Evolutionary conservation across 257 asterid species (phyloP).

Genomic region (Jacaranda mimosifolia): DNA sequence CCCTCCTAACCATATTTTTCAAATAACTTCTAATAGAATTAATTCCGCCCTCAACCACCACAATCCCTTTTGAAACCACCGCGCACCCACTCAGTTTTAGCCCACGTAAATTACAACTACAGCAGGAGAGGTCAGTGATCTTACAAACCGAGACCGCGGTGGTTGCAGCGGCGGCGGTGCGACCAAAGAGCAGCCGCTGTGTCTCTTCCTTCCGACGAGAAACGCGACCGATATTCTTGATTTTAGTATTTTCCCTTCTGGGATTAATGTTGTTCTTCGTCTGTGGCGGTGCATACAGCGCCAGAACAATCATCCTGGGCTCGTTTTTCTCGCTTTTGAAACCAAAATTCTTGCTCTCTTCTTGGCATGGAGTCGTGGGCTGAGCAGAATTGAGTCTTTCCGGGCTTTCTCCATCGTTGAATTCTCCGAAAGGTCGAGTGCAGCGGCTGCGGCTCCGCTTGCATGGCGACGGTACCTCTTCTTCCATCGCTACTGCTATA

Average conservation of each 20-base stretch:
- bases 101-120: neutral
- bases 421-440: no score
- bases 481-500: no score
- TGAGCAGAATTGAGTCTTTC: neutral
- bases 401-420: neutral
- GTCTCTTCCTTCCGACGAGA: neutral
- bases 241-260: neutral
- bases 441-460: neutral
- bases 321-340: neutral
- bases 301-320: constrained; percentile 2
- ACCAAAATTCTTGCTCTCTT: neutral
- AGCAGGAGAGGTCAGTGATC: neutral
- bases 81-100: constrained; percentile 37
- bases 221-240: neutral
- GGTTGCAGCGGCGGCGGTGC: neutral
- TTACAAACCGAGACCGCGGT: neutral
- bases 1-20: neutral
- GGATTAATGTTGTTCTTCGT: neutral
- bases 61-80: constrained; percentile 34
- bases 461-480: neutral
- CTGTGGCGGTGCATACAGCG: neutral
- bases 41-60: constrained; percentile 35
- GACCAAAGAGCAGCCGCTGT: neutral
- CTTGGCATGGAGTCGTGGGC: neutral
- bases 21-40: neutral